These are phyloP conservation scores for Candida khao-thaluensis DNA, from an alignment of 805 yeast genomes.

Conservation along the genomic window DNA sequence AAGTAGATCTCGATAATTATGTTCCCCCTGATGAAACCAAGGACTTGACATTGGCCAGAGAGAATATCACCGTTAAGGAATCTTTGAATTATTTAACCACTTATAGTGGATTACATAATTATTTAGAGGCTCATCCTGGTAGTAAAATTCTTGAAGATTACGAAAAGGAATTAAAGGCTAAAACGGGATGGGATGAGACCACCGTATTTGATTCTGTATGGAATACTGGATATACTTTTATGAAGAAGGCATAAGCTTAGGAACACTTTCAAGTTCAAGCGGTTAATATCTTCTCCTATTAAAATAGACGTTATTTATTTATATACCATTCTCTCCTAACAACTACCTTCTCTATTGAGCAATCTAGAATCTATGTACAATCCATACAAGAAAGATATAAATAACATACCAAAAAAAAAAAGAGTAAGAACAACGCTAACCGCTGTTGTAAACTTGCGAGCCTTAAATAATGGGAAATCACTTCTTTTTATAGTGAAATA, in stretches of 20 bases:
- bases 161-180: constrained; percentile 35
- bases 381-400: too few species aligned
- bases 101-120: constrained; percentile 67
- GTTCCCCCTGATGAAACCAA: constrained; percentile 15
- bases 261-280: too few species aligned
- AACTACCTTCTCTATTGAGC: too few species aligned
- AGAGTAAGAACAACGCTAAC: too few species aligned
- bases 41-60: constrained; percentile 34
- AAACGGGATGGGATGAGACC: constrained; percentile 47
- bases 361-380: too few species aligned
- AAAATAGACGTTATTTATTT: too few species aligned
- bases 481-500: too few species aligned
- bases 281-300: too few species aligned
- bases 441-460: too few species aligned
- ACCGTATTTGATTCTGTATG: constrained; percentile 45
- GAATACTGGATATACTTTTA: constrained; percentile 52
- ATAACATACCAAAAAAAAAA: too few species aligned
- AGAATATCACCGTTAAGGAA: constrained; percentile 42
- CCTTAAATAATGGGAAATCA: too few species aligned
- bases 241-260: constrained; percentile 34
- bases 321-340: too few species aligned
- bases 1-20: constrained; percentile 18
- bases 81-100: constrained; percentile 60
- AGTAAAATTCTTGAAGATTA: constrained; percentile 35
- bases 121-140: constrained; percentile 39